These are phyloP conservation scores for Phytophthora constricta DNA, from an alignment of 352 stramenopile species.

Conservation along the genomic window DNA sequence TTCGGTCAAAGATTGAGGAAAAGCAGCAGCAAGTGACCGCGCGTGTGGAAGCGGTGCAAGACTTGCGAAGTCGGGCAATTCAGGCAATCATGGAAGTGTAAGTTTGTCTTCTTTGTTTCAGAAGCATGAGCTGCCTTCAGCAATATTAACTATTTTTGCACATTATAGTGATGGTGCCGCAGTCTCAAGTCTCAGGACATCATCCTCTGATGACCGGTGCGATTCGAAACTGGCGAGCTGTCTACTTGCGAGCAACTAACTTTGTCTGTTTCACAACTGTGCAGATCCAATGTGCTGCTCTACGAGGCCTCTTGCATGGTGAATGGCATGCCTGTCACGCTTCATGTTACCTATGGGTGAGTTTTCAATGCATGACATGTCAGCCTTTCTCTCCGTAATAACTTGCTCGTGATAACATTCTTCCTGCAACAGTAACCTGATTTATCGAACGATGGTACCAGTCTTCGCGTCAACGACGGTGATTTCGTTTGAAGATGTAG, in stretches of 20 bases:
- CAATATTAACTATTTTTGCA: conserved; percentile 4
- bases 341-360: conserved; percentile 84
- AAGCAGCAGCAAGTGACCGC: conserved; percentile 76
- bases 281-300: conserved; percentile 73
- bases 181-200: conserved; percentile 50
- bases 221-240: background rate
- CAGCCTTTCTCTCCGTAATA: background rate
- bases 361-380: background rate
- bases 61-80: conserved; percentile 64
- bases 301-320: conserved; percentile 83
- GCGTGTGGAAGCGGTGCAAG: conserved; percentile 65
- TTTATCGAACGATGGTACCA: conserved; percentile 82
- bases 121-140: too few species aligned
- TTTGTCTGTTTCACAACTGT: background rate
- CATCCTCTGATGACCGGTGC: conserved; percentile 40
- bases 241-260: background rate
- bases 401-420: background rate
- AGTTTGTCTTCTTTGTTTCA: conserved; percentile 19
- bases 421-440: conserved; percentile 44
- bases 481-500: conserved; percentile 65
- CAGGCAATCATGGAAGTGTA: conserved; percentile 71
- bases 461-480: conserved; percentile 74
- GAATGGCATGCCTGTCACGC: conserved; percentile 70
- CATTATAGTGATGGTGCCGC: conserved; percentile 50
- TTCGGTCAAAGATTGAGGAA: conserved; percentile 80